phyloP scores from a whole-genome alignment of 371 early-diverging fungal genomes.

The Mucor circinelloides region DNA sequence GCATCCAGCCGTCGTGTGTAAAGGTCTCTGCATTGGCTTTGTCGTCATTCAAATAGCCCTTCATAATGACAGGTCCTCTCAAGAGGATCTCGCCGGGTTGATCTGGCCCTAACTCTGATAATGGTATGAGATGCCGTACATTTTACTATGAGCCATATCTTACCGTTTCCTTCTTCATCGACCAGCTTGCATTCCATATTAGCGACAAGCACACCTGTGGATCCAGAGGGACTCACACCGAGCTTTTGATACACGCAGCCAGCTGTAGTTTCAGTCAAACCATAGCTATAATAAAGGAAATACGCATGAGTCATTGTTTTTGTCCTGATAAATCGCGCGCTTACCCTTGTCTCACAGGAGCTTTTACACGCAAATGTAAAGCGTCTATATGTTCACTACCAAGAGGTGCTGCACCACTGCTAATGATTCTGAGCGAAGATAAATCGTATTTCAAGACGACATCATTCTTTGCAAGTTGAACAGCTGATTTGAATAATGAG shows the following conservation, averaged over 20 bases:
- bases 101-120: slow-evolving; percentile 55
- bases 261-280: slow-evolving; percentile 71
- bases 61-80: slow-evolving; percentile 85
- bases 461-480: slow-evolving; percentile 67
- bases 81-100: slow-evolving; percentile 76
- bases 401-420: slow-evolving; percentile 87
- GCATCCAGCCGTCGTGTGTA: slow-evolving; percentile 74
- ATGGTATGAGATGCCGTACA: not conserved
- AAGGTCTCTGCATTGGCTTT: slow-evolving; percentile 74
- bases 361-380: slow-evolving; percentile 54
- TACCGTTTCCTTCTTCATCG: slow-evolving; percentile 57
- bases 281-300: slow-evolving; percentile 17
- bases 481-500: slow-evolving; percentile 25
- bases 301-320: not conserved
- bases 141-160: not conserved
- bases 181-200: slow-evolving; percentile 72
- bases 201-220: slow-evolving; percentile 71
- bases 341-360: slow-evolving; percentile 57
- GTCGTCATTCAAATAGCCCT: slow-evolving; percentile 69
- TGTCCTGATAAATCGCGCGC: slow-evolving; percentile 23
- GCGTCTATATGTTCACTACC: slow-evolving; percentile 57
- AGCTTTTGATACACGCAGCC: slow-evolving; percentile 12
- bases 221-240: slow-evolving; percentile 44
- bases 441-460: slow-evolving; percentile 70
- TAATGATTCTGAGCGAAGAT: slow-evolving; percentile 57